Evolutionary conservation across 1,284 basidiomycete genomes (phyloP).

Genomic region (Rhodotorula sp.): DNA sequence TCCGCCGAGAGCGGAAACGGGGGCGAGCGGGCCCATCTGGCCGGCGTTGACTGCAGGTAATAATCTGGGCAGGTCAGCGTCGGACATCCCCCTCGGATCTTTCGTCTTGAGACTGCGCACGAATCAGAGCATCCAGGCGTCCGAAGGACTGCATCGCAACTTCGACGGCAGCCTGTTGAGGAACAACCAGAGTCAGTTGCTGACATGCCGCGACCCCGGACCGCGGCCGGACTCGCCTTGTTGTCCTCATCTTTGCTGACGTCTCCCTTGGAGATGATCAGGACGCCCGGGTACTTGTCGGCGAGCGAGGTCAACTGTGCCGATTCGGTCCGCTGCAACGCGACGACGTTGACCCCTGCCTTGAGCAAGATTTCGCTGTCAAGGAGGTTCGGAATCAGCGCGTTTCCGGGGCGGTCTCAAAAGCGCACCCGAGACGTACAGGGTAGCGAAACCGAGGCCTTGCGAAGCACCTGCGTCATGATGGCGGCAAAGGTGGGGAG

Average conservation of each 20-base stretch:
- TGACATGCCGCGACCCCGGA: no score
- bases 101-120: not conserved
- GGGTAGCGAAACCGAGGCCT: slow-evolving; percentile 76
- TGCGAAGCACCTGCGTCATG: slow-evolving; percentile 46
- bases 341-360: slow-evolving; percentile 62
- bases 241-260: slow-evolving; percentile 58
- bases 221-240: slow-evolving; percentile 22
- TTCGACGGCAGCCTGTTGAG: slow-evolving; percentile 56
- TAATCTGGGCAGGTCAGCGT: not conserved
- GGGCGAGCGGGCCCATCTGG: slow-evolving; percentile 56
- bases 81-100: not conserved
- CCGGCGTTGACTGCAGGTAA: slow-evolving; percentile 70
- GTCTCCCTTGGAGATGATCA: slow-evolving; percentile 57
- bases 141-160: slow-evolving; percentile 54
- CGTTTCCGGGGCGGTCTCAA: not conserved
- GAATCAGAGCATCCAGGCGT: slow-evolving; percentile 67
- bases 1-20: slow-evolving; percentile 45
- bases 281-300: slow-evolving; percentile 47
- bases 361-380: slow-evolving; percentile 52
- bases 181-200: not conserved
- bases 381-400: not conserved
- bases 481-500: not conserved
- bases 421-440: slow-evolving; percentile 47
- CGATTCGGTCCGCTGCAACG: slow-evolving; percentile 68
- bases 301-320: slow-evolving; percentile 62